A percentile compares a stretch with the other conserved stretches of the same genome.
Evolutionary conservation across 176 grass and related monocot genomes (phyloP).

Genomic region (Aegilops tauschii): DNA sequence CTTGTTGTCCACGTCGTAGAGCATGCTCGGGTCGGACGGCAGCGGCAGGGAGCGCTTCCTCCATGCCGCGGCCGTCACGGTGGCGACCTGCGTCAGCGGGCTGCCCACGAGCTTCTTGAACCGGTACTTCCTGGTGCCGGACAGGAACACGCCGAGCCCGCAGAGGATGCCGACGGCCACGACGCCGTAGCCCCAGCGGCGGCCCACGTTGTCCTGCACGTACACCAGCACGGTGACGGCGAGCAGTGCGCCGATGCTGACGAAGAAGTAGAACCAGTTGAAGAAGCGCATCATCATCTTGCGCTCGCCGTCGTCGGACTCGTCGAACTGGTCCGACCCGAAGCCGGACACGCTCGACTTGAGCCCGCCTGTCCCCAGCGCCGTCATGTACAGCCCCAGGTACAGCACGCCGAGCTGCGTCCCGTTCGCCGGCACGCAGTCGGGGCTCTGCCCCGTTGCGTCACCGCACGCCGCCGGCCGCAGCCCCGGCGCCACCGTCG

Average conservation of each 20-base stretch:
- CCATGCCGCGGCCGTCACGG: slow-evolving; percentile 65
- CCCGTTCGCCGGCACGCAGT: slow-evolving; percentile 50
- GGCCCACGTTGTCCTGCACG: slow-evolving; percentile 80
- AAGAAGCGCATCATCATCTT: slow-evolving; percentile 80
- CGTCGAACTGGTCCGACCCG: slow-evolving; percentile 97
- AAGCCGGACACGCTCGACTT: slow-evolving; percentile 96
- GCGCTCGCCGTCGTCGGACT: slow-evolving; percentile 56
- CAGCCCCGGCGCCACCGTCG: slow-evolving; percentile 62
- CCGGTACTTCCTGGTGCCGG: slow-evolving; percentile 60
- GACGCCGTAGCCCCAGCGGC: slow-evolving; percentile 68
- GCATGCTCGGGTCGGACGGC: slow-evolving; percentile 57
- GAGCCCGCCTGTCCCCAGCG: slow-evolving; percentile 86
- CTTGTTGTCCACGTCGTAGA: slow-evolving; percentile 44
- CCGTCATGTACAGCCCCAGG: slow-evolving; percentile 84
- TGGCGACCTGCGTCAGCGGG: slow-evolving; percentile 78
- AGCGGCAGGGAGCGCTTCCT: slow-evolving; percentile 53
- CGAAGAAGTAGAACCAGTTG: slow-evolving; percentile 99
- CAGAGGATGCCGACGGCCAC: slow-evolving; percentile 59
- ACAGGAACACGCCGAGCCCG: slow-evolving; percentile 59
- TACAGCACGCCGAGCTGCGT: slow-evolving; percentile 77
- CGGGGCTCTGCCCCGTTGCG: slow-evolving; percentile 6
- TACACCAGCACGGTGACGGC: slow-evolving; percentile 91
- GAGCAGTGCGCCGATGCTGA: slow-evolving; percentile 82
- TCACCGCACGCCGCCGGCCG: slow-evolving; percentile 52
- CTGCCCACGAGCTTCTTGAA: slow-evolving; percentile 94